Percentiles rank a stretch among this genome's conserved stretches.
These are phyloP conservation scores for Pichia sp. DNA, from an alignment of 1,139 yeast species.

Conservation along the genomic window DNA sequence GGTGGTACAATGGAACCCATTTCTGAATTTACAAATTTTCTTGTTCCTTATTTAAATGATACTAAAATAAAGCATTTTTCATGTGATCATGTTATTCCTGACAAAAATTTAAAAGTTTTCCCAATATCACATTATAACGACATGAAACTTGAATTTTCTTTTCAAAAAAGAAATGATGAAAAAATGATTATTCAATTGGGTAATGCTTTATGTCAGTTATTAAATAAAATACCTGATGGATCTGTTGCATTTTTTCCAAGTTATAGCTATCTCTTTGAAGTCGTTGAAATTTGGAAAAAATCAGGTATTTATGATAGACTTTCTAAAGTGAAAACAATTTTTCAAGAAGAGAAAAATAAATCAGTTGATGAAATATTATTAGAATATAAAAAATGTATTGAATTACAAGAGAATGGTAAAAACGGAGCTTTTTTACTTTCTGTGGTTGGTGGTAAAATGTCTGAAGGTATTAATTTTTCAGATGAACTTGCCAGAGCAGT, in stretches of 20 bases:
- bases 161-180: conserved; percentile 48
- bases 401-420: conserved; percentile 7
- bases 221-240: conserved; percentile 59
- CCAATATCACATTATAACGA: conserved; percentile 34
- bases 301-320: conserved; percentile 32
- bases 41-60: conserved; percentile 54
- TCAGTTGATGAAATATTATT: conserved; percentile 42
- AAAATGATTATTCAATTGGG: conserved; percentile 51
- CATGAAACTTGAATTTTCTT: conserved; percentile 57
- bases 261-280: conserved; percentile 58
- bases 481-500: conserved; percentile 84
- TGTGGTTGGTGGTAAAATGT: conserved; percentile 89
- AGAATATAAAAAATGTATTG: conserved; percentile 42
- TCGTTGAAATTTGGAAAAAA: conserved; percentile 45
- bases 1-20: conserved; percentile 98
- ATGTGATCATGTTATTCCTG: conserved; percentile 84
- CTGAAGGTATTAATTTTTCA: conserved; percentile 91
- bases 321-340: conserved; percentile 39
- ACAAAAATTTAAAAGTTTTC: conserved; percentile 56
- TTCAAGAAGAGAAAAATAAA: conserved; percentile 49
- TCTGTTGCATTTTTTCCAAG: conserved; percentile 82
- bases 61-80: conserved; percentile 48
- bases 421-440: conserved; percentile 68
- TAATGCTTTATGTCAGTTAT: conserved; percentile 37
- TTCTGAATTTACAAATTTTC: conserved; percentile 54